Evolutionary conservation across 768 basidiomycete genomes (phyloP).

Genomic region (Tricholoma furcatifolium): DNA sequence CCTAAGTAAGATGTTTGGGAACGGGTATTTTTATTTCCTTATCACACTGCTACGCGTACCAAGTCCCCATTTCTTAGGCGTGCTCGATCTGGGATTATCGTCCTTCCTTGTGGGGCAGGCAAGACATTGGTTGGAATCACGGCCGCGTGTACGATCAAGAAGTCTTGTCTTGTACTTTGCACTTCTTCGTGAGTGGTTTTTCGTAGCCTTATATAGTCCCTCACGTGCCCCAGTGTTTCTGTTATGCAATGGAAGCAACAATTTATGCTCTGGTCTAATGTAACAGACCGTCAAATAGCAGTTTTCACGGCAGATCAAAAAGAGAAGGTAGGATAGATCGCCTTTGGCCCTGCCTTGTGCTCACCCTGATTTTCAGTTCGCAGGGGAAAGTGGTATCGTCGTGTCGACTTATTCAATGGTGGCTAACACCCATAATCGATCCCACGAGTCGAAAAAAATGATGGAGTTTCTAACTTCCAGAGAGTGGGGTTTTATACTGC

Average conservation of each 20-base stretch:
- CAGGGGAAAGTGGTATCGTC: constrained; percentile 95
- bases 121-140: constrained; percentile 99
- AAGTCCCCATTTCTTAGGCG: constrained; percentile 53
- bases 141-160: constrained; percentile 98
- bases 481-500: constrained; percentile 97
- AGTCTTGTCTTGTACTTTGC: constrained; percentile 95
- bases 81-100: constrained; percentile 97
- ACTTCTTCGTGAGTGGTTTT: constrained; percentile 83
- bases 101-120: constrained; percentile 96
- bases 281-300: constrained; percentile 94
- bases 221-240: constrained; percentile 55
- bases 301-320: constrained; percentile 98
- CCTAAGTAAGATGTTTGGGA: constrained; percentile 99
- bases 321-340: constrained; percentile 67
- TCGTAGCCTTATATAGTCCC: constrained; percentile 7
- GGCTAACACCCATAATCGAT: constrained; percentile 95
- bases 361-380: constrained; percentile 59
- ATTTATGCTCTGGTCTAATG: constrained; percentile 98
- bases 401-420: constrained; percentile 99
- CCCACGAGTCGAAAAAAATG: constrained; percentile 99
- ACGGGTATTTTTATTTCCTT: constrained; percentile 58
- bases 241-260: constrained; percentile 99
- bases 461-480: constrained; percentile 99
- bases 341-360: constrained; percentile 1
- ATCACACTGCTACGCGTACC: constrained; percentile 3